These are phyloP conservation scores for Penicillium freii DNA, from an alignment of 2,329 filamentous ascomycete species.

Conservation along the genomic window DNA sequence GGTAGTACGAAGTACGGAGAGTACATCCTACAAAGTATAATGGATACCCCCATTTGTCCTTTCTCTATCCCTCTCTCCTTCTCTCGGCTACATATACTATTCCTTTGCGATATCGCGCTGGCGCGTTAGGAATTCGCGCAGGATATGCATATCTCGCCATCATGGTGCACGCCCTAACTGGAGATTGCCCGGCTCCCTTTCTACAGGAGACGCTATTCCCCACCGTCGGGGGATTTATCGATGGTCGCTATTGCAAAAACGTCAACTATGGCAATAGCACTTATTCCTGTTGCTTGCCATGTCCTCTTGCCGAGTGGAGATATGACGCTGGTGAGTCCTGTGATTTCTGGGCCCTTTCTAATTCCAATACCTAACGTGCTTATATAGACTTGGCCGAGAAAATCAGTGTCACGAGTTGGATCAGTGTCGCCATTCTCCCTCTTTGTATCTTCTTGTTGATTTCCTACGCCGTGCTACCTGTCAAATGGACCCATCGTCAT, in stretches of 20 bases:
- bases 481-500: slow-evolving; percentile 86
- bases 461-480: slow-evolving; percentile 76
- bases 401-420: slow-evolving; percentile 71
- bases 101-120: slow-evolving; percentile 20
- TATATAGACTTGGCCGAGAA: slow-evolving; percentile 52
- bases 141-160: slow-evolving; percentile 20
- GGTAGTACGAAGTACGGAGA: background rate
- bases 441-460: slow-evolving; percentile 73
- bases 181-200: slow-evolving; percentile 67
- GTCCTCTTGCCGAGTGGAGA: slow-evolving; percentile 77
- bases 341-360: background rate
- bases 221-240: slow-evolving; percentile 59
- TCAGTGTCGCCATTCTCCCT: slow-evolving; percentile 71
- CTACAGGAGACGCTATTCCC: slow-evolving; percentile 63
- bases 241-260: slow-evolving; percentile 60
- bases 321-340: slow-evolving; percentile 55
- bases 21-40: background rate
- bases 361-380: slow-evolving; percentile 10
- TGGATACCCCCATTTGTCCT: background rate
- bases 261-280: slow-evolving; percentile 45
- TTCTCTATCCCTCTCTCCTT: background rate
- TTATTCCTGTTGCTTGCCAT: slow-evolving; percentile 79
- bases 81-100: background rate
- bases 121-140: slow-evolving; percentile 20
- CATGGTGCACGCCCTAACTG: slow-evolving; percentile 34